phyloP scores from a whole-genome alignment of 257 asterid genomes.

The Nicotiana tabacum region DNA sequence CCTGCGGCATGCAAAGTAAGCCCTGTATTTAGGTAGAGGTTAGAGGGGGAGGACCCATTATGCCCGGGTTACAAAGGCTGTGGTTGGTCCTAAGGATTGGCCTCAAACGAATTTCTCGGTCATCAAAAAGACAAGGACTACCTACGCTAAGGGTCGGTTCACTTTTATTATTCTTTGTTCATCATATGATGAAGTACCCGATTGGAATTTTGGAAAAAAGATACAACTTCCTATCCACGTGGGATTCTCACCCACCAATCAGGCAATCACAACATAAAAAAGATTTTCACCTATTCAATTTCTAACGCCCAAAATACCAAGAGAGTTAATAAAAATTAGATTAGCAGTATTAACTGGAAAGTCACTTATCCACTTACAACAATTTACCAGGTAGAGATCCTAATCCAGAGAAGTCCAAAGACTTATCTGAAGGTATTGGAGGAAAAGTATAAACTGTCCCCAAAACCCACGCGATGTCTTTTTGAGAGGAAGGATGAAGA shows the following conservation, averaged over 20 bases:
- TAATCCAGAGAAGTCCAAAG: background rate
- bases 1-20: no score
- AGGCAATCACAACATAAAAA: no score
- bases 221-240: background rate
- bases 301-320: no score
- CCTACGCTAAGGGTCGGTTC: background rate
- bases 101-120: no score
- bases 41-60: no score
- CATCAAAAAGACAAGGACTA: no score
- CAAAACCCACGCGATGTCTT: background rate
- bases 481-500: background rate
- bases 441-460: background rate
- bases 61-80: no score
- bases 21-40: no score
- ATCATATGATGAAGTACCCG: background rate
- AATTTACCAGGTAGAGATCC: background rate
- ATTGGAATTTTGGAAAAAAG: background rate
- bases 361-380: background rate
- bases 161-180: background rate
- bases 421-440: background rate
- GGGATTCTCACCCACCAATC: background rate
- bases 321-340: no score
- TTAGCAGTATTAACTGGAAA: background rate
- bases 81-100: no score
- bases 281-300: no score